A percentile compares a stretch with the other conserved stretches of the same genome.
These are phyloP conservation scores for Meyerozyma smithsonii DNA, from an alignment of 1,139 yeast genomes.

Conservation along the genomic window DNA sequence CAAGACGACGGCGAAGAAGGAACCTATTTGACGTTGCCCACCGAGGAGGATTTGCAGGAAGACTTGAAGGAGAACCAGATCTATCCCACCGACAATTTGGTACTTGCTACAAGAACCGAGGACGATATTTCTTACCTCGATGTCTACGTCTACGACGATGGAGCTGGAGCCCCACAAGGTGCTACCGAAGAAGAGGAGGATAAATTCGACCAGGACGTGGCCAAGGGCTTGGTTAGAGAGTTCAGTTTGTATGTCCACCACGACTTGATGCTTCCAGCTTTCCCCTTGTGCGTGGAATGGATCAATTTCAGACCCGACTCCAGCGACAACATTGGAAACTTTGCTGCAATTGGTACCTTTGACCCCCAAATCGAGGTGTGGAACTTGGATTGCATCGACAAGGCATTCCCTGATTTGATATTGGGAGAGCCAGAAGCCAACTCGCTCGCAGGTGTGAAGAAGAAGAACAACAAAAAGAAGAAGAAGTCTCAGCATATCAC, in stretches of 20 bases:
- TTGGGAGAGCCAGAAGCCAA: conserved; percentile 71
- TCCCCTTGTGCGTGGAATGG: conserved; percentile 97
- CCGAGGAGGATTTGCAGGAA: conserved; percentile 57
- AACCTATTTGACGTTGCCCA: conserved; percentile 73
- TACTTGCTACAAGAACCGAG: conserved; percentile 91
- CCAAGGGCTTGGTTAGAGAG: conserved; percentile 66
- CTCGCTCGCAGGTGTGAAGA: conserved; percentile 34
- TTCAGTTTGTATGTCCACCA: conserved; percentile 87
- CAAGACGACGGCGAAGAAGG: conserved; percentile 47
- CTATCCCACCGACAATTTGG: conserved; percentile 83
- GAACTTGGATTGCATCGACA: conserved; percentile 90
- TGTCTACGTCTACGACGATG: conserved; percentile 92
- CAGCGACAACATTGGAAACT: conserved; percentile 61
- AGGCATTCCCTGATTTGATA: conserved; percentile 91
- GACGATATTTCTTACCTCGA: conserved; percentile 92
- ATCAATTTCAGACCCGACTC: conserved; percentile 60
- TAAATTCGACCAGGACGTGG: conserved; percentile 58
- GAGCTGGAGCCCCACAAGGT: conserved; percentile 73
- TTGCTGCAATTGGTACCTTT: conserved; percentile 94
- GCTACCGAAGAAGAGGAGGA: conserved; percentile 59
- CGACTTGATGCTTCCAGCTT: conserved; percentile 94
- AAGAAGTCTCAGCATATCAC: conserved; percentile 50
- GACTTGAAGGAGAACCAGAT: conserved; percentile 83
- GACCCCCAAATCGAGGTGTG: conserved; percentile 97
- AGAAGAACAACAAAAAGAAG: conserved; percentile 50